Conservation (phyloP, 306 rosid species). For the Senna tora region DNA sequence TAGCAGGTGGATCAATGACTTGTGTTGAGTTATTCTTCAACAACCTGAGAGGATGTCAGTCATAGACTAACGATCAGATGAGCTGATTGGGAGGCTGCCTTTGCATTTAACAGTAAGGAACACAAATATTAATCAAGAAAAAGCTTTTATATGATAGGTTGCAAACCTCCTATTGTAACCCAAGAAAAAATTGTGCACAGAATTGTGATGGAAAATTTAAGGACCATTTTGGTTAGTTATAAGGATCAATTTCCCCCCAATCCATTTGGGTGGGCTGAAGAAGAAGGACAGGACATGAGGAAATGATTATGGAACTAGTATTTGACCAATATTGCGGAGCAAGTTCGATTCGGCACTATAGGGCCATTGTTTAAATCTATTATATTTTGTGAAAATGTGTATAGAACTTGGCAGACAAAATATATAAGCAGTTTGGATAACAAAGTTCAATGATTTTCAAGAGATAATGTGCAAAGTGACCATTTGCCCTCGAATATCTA, state of each 20-base stretch:
- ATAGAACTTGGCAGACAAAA: not conserved
- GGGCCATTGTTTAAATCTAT: not conserved
- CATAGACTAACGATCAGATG: constrained; percentile 12
- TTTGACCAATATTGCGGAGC: not conserved
- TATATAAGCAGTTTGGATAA: not conserved
- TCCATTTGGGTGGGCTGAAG: not conserved
- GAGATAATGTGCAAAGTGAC: constrained; percentile 4
- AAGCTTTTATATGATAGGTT: not conserved
- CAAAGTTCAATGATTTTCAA: not conserved
- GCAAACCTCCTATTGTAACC: not conserved
- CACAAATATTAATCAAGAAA: not conserved
- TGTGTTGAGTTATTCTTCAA: constrained; percentile 66
- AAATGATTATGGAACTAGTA: not conserved
- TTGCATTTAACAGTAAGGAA: constrained; percentile 22
- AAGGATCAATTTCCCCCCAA: not conserved
- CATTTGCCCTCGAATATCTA: constrained; percentile 14
- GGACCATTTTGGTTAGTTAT: constrained; percentile 10
- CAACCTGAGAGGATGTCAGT: constrained; percentile 54
- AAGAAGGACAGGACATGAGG: not conserved
- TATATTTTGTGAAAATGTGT: not conserved
- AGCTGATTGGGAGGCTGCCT: constrained; percentile 20
- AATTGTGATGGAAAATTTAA: constrained; percentile 11
- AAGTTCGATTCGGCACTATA: not conserved
- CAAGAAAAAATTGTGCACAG: not conserved
- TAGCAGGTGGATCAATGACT: constrained; percentile 65